Evolutionary conservation across 805 yeast species (phyloP).

Genomic region (Monosporozyma solicola): DNA sequence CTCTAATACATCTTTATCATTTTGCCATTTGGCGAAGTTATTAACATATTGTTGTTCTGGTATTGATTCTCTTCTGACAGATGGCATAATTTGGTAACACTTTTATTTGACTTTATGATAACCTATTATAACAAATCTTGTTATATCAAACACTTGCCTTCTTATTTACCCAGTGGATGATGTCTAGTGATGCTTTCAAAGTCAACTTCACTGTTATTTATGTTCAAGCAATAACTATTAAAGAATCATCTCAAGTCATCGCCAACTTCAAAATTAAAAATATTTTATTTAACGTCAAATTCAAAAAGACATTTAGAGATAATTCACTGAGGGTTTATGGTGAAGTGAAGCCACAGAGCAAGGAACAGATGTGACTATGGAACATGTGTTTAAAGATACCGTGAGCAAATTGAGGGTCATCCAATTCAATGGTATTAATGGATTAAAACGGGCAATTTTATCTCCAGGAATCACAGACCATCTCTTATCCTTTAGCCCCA

Average conservation of each 20-base stretch:
- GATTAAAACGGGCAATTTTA: not conserved
- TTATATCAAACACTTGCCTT: not conserved
- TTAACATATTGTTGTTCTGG: constrained; percentile 3
- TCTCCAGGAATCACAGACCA: constrained; percentile 33
- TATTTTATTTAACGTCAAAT: not conserved
- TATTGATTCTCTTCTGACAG: not conserved
- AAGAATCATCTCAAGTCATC: not conserved
- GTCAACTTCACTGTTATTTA: not conserved
- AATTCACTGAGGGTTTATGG: not conserved
- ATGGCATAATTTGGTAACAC: not conserved
- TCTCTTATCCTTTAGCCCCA: constrained; percentile 58
- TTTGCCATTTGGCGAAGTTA: constrained; percentile 26
- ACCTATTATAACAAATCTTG: not conserved
- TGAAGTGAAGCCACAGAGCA: not conserved
- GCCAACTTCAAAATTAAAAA: not conserved
- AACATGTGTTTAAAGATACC: not conserved
- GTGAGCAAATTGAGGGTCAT: not conserved
- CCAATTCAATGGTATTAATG: not conserved
- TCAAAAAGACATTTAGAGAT: not conserved
- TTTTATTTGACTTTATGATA: not conserved
- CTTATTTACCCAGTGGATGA: not conserved
- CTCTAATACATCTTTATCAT: constrained; percentile 18
- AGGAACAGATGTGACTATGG: not conserved
- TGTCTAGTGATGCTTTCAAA: not conserved
- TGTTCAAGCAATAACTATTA: not conserved